Evolutionary conservation across 306 rosid species (phyloP), one percentile per base, ranked within the genome.

Genomic region (Vigna mungo): DNA sequence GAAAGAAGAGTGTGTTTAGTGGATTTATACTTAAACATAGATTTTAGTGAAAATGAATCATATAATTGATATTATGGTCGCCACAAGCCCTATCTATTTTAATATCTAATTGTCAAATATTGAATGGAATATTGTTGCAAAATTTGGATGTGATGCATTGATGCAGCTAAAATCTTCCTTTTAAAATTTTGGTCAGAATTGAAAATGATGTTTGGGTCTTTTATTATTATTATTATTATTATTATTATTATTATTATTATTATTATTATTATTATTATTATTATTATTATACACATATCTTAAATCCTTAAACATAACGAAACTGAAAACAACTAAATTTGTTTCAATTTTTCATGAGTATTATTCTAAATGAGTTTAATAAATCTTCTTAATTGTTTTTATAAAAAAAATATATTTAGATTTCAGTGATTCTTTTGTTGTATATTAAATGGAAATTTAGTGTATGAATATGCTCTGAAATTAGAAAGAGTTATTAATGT

Each of bases 141-240:
- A 48, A 21, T 7, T 77, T 41, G 71, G 71, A 60, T 71, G 78
- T 61, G 73, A 72, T 71, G 78, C 66, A 71, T 66, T 61, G 73
- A 72, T 71, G 78, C 66, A 71, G 65, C 83, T 49, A 62, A 41
- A 27, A 56, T 72, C 68, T 30, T 72, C 9, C 25, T 56, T 41
- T 72, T 36, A 36, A 36, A 34, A 6, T 54, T 37, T 53, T 20
- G 13, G 3, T 5, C 6, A 21, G 30, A 4, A 23, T 21, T 74
- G 69, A 59, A 59, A 60, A 36, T n/a, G 21, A 72, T 12, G 18
- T 9, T 27, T 25, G 43, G 17, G 5, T 73, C 15, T 6, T 13
- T 20, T 34, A 32, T 32, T 4, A 32, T 32, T 4, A 32, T 60
- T 32, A 58, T 30, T 30, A 59, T 59, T 27, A 1, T 32, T 32